A percentile compares a stretch with the other conserved stretches of the same genome.
Evolutionary conservation across 805 yeast species (phyloP).

Genomic region (Yarrowia sp.): DNA sequence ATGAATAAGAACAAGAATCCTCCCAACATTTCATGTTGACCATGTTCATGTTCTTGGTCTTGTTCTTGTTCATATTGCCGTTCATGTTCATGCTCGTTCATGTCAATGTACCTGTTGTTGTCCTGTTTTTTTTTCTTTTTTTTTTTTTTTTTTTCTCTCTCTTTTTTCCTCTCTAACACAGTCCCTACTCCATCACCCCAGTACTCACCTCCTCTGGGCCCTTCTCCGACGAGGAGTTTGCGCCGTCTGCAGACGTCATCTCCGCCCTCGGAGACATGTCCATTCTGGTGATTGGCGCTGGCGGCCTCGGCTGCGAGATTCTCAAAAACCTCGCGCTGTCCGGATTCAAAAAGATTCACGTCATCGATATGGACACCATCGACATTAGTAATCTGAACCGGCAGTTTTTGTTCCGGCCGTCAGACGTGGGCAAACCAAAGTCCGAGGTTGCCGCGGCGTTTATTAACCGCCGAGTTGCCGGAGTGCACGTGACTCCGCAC

Average conservation of each 20-base stretch:
- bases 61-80: no score
- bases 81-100: no score
- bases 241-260: conserved; percentile 37
- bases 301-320: conserved; percentile 81
- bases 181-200: not conserved
- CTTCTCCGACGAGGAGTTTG: conserved; percentile 40
- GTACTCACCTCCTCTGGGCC: conserved; percentile 33
- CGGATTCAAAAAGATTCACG: conserved; percentile 63
- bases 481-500: conserved; percentile 53
- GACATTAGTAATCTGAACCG: conserved; percentile 74
- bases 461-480: conserved; percentile 45
- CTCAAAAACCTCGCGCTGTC: conserved; percentile 64
- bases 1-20: no score
- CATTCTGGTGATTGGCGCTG: conserved; percentile 60
- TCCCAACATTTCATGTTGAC: no score
- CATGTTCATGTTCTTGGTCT: no score
- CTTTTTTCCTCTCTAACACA: not conserved
- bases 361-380: conserved; percentile 80
- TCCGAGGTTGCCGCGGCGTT: conserved; percentile 62
- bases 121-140: no score
- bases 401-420: conserved; percentile 62
- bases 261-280: conserved; percentile 3
- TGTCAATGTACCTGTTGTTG: no score
- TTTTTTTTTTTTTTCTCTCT: no score
- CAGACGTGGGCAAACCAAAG: conserved; percentile 63